These are phyloP conservation scores for Ogataea henricii DNA, from an alignment of 805 yeast genomes.

Conservation along the genomic window DNA sequence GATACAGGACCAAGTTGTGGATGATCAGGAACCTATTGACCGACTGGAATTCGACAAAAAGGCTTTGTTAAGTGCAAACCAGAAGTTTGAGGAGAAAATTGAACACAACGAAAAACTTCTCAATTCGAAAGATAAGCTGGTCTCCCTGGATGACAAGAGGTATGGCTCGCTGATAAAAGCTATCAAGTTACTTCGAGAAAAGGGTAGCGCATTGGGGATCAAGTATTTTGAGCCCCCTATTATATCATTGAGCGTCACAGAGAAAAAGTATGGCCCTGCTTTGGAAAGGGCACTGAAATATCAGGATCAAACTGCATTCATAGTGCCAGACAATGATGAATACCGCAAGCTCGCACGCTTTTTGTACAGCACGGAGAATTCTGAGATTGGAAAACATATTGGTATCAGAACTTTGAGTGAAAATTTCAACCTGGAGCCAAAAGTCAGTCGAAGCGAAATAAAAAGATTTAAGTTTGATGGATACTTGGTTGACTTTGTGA, in stretches of 20 bases:
- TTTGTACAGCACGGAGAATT: slow-evolving; percentile 39
- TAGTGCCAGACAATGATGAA: slow-evolving; percentile 55
- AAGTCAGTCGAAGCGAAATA: slow-evolving; percentile 30
- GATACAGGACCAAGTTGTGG: slow-evolving; percentile 25
- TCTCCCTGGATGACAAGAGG: slow-evolving; percentile 41
- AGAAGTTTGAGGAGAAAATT: slow-evolving; percentile 21
- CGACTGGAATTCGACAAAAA: slow-evolving; percentile 18
- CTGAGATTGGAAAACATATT: slow-evolving; percentile 40
- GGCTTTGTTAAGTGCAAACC: slow-evolving; percentile 15
- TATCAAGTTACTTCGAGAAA: slow-evolving; percentile 44
- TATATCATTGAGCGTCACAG: slow-evolving; percentile 57
- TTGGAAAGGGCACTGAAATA: slow-evolving; percentile 59
- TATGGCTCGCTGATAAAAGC: slow-evolving; percentile 37
- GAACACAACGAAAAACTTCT: slow-evolving; percentile 25
- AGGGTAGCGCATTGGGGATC: slow-evolving; percentile 35
- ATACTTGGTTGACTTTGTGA: slow-evolving; percentile 65
- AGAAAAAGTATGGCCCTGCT: slow-evolving; percentile 51
- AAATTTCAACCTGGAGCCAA: slow-evolving; percentile 13
- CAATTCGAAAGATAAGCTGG: slow-evolving; percentile 53
- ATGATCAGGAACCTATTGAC: slow-evolving; percentile 21
- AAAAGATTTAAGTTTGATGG: slow-evolving; percentile 73
- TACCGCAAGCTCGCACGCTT: slow-evolving; percentile 46
- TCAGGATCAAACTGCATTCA: slow-evolving; percentile 60
- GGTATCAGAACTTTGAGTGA: slow-evolving; percentile 53
- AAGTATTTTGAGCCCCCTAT: slow-evolving; percentile 74